A percentile compares a stretch with the other conserved stretches of the same genome.
phyloP scores from a whole-genome alignment of 2,329 filamentous ascomycete genomes.

The Intubia oerlemansii region DNA sequence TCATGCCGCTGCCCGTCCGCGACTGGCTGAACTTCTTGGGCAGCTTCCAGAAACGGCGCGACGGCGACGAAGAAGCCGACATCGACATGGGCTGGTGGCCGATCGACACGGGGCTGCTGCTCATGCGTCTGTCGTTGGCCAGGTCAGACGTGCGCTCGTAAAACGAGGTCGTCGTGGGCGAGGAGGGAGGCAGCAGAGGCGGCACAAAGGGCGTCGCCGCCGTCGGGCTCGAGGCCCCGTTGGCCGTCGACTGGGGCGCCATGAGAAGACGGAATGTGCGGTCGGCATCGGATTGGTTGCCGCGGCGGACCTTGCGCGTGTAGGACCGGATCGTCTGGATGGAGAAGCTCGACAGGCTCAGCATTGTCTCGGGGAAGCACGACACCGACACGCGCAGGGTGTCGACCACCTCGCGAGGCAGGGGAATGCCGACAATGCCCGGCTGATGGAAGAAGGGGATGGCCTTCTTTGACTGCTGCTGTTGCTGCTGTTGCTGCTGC shows the following conservation, averaged over 20 bases:
- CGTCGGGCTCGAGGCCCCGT: too few species aligned
- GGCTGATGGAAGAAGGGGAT: background rate
- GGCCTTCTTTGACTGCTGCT: background rate
- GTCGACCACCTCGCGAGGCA: slow-evolving; percentile 31
- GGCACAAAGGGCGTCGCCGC: background rate
- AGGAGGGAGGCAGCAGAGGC: slow-evolving; percentile 15
- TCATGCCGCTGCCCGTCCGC: too few species aligned
- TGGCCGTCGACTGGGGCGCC: background rate
- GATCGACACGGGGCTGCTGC: background rate
- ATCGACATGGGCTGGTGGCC: background rate
- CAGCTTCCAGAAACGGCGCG: background rate
- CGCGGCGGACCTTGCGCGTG: slow-evolving; percentile 29
- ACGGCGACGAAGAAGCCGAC: background rate
- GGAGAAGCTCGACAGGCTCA: slow-evolving; percentile 30
- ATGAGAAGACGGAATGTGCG: slow-evolving; percentile 8
- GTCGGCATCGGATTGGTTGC: slow-evolving; percentile 6
- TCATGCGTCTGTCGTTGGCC: too few species aligned
- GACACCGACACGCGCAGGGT: slow-evolving; percentile 29
- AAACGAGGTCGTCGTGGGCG: slow-evolving; percentile 1
- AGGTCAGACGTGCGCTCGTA: too few species aligned
- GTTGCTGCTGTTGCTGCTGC: background rate
- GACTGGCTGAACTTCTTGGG: background rate
- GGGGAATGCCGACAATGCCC: slow-evolving; percentile 15
- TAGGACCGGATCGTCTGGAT: slow-evolving; percentile 36
- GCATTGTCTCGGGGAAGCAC: slow-evolving; percentile 38